A percentile compares a stretch with the other conserved stretches of the same genome.
These are phyloP conservation scores for Mycena venus DNA, from an alignment of 768 basidiomycete genomes.

Conservation along the genomic window DNA sequence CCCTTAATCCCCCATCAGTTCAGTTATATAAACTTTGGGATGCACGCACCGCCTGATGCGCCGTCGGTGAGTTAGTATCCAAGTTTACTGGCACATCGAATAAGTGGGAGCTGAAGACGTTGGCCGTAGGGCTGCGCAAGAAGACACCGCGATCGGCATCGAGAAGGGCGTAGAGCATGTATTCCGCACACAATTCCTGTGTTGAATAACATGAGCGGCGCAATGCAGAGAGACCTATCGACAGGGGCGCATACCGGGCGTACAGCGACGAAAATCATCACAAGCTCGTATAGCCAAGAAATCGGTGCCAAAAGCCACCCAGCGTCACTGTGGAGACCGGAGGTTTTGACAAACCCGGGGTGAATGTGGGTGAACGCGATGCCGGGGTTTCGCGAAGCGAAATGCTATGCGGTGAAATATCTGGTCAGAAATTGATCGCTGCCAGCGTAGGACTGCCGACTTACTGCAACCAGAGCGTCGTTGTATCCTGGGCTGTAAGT, in stretches of 20 bases:
- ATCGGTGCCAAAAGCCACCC: conserved; percentile 13
- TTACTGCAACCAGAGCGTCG: conserved; percentile 7
- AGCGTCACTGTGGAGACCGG: conserved; percentile 13
- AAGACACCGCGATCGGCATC: conserved; percentile 2
- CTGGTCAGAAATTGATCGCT: neutral
- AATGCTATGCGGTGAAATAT: conserved; percentile 30
- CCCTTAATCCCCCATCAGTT: neutral
- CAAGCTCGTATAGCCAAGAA: conserved; percentile 1
- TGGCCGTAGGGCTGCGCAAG: neutral
- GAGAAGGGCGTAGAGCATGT: conserved; percentile 28
- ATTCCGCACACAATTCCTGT: conserved; percentile 20
- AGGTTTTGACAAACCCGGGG: conserved; percentile 40
- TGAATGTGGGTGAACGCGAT: conserved; percentile 40
- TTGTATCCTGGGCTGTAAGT: conserved; percentile 10
- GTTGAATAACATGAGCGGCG: neutral
- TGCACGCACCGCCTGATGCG: neutral
- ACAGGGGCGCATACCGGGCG: neutral
- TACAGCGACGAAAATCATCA: conserved; percentile 3
- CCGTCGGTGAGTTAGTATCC: neutral
- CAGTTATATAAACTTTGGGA: neutral
- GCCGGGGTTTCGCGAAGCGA: conserved; percentile 32
- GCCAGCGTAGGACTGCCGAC: neutral
- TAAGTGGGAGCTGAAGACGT: conserved; percentile 1
- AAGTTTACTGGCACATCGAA: neutral
- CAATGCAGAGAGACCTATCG: neutral